A percentile compares a stretch with the other conserved stretches of the same genome.
Evolutionary conservation across 306 rosid species (phyloP).

Genomic region (Cicer cuneatum): DNA sequence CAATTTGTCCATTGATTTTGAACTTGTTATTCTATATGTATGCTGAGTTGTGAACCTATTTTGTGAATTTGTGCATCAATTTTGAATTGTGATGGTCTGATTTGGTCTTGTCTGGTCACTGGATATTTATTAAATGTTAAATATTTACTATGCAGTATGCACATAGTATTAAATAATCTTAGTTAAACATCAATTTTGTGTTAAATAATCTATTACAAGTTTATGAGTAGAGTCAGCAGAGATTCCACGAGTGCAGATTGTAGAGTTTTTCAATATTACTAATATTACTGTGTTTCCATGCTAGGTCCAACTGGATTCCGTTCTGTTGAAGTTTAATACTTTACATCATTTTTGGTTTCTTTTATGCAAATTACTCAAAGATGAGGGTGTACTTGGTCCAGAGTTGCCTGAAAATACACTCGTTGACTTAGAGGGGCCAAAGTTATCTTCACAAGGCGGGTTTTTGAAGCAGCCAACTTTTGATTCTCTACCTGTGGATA

Average conservation of each 20-base stretch:
- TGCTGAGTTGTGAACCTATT: not conserved
- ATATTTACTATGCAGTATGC: slow-evolving; percentile 24
- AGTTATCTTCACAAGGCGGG: slow-evolving; percentile 80
- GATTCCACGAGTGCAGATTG: not conserved
- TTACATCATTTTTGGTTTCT: slow-evolving; percentile 91
- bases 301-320: slow-evolving; percentile 80
- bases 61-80: slow-evolving; percentile 15
- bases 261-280: slow-evolving; percentile 38
- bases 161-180: not conserved
- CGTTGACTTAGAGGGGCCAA: slow-evolving; percentile 46
- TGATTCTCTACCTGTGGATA: slow-evolving; percentile 51
- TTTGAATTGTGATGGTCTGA: not conserved
- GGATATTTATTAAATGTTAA: not conserved
- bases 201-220: slow-evolving; percentile 9
- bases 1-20: not conserved
- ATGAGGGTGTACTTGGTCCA: slow-evolving; percentile 54
- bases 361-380: slow-evolving; percentile 77
- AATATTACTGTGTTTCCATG: slow-evolving; percentile 45
- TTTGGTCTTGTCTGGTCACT: not conserved
- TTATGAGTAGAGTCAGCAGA: not conserved
- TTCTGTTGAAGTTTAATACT: slow-evolving; percentile 71
- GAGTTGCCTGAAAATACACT: slow-evolving; percentile 47
- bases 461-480: slow-evolving; percentile 80
- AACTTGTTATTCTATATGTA: slow-evolving; percentile 3
- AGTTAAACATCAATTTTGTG: not conserved